A percentile compares a stretch with the other conserved stretches of the same genome.
These are phyloP conservation scores for Inga leiocalycina DNA, from an alignment of 306 rosid species.

Conservation along the genomic window DNA sequence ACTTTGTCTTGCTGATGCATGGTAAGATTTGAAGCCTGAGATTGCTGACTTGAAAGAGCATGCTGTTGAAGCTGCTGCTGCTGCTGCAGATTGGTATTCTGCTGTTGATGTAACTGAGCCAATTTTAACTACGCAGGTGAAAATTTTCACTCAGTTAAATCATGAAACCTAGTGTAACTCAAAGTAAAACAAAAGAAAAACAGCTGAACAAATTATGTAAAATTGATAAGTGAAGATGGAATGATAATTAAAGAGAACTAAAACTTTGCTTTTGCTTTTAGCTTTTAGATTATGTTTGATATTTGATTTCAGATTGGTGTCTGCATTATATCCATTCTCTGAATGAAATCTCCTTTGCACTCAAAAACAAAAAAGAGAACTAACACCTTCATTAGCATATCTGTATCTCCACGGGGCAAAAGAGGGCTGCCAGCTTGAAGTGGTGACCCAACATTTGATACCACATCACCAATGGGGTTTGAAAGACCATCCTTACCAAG, in stretches of 20 bases:
- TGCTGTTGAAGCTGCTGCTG: conserved; percentile 90
- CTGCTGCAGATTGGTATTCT: conserved; percentile 54
- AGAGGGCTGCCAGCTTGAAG: conserved; percentile 79
- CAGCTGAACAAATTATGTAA: conserved; percentile 22
- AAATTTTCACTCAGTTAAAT: conserved; percentile 33
- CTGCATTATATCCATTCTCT: too few relatives aligned
- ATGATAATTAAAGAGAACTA: conserved; percentile 28
- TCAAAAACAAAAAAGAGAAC: conserved; percentile 7
- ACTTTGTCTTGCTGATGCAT: conserved; percentile 91
- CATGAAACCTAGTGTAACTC: conserved; percentile 20
- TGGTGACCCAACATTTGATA: conserved; percentile 82
- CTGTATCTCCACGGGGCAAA: conserved; percentile 83
- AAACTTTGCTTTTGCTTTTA: conserved; percentile 33
- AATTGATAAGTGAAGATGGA: conserved; percentile 24
- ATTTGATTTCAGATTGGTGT: too few relatives aligned
- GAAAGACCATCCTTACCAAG: conserved; percentile 76
- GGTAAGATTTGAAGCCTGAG: conserved; percentile 76
- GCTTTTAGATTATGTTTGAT: too few relatives aligned
- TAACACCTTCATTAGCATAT: conserved; percentile 77
- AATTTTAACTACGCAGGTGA: conserved; percentile 65
- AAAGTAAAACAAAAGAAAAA: background rate
- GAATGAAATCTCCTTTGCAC: too few relatives aligned
- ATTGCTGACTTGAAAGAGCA: conserved; percentile 82
- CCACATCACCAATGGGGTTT: conserved; percentile 80
- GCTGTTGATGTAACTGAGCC: conserved; percentile 88